Percentiles rank a stretch among this genome's conserved stretches.
Evolutionary conservation across 2,329 filamentous ascomycete genomes (phyloP).

Genomic region (Cladophialophora psammophila): DNA sequence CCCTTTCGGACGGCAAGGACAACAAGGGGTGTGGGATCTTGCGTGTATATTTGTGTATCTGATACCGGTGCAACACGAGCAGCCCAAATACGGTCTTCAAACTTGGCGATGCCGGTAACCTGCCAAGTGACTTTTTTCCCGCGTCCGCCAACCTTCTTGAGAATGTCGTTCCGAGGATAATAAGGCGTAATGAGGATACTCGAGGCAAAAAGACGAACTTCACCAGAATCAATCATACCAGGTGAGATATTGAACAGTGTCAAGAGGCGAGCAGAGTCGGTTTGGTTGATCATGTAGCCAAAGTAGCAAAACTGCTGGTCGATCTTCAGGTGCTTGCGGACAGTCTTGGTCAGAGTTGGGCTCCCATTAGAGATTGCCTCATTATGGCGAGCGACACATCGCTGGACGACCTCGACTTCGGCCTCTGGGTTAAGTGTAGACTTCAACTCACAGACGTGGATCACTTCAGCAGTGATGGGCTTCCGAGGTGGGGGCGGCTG

Average conservation of each 20-base stretch:
- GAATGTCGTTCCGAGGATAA: slow-evolving; percentile 72
- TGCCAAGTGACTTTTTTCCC: slow-evolving; percentile 85
- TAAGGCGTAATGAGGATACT: slow-evolving; percentile 89
- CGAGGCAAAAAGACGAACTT: slow-evolving; percentile 83
- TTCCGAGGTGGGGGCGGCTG: slow-evolving; percentile 60
- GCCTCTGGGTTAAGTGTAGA: slow-evolving; percentile 77
- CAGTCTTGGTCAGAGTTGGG: slow-evolving; percentile 51
- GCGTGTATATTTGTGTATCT: slow-evolving; percentile 73
- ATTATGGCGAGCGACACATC: slow-evolving; percentile 90
- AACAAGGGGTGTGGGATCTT: slow-evolving; percentile 78
- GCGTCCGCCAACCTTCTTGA: slow-evolving; percentile 86
- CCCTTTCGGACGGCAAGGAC: slow-evolving; percentile 82
- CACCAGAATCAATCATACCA: slow-evolving; percentile 67
- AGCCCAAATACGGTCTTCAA: slow-evolving; percentile 87
- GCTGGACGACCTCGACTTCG: slow-evolving; percentile 84
- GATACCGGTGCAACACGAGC: slow-evolving; percentile 77
- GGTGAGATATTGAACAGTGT: slow-evolving; percentile 67
- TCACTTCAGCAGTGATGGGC: slow-evolving; percentile 77
- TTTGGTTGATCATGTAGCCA: slow-evolving; percentile 79
- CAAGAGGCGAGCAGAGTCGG: slow-evolving; percentile 75
- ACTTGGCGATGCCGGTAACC: slow-evolving; percentile 76
- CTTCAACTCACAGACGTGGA: slow-evolving; percentile 81
- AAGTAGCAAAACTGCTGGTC: slow-evolving; percentile 91
- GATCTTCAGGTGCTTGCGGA: slow-evolving; percentile 67
- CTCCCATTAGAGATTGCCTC: slow-evolving; percentile 41